Evolutionary conservation across 805 yeast genomes (phyloP).

Genomic region (Torulaspora gathmanii): DNA sequence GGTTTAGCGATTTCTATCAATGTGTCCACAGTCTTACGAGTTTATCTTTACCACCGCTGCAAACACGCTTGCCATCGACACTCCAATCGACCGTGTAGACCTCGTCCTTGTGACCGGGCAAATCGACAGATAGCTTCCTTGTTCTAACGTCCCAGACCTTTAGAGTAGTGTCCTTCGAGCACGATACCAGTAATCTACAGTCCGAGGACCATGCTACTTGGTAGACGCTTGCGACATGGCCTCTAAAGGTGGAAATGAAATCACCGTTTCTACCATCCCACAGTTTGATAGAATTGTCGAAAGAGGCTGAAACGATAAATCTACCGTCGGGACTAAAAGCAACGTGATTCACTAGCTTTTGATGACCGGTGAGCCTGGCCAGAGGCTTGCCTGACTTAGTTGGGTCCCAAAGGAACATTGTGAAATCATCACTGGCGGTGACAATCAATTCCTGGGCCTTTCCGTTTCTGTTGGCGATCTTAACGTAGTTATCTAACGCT

Average conservation of each 20-base stretch:
- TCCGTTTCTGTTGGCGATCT: slow-evolving; percentile 52
- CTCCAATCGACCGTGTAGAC: slow-evolving; percentile 98
- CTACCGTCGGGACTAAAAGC: slow-evolving; percentile 95
- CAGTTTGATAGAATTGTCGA: slow-evolving; percentile 88
- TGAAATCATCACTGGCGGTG: slow-evolving; percentile 94
- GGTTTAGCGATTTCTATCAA: slow-evolving; percentile 25
- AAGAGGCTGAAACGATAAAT: slow-evolving; percentile 83
- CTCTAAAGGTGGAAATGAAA: slow-evolving; percentile 83
- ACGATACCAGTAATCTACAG: slow-evolving; percentile 81
- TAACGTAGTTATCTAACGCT: slow-evolving; percentile 51
- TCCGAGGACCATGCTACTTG: slow-evolving; percentile 98
- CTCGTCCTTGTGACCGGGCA: slow-evolving; percentile 95
- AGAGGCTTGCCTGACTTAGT: slow-evolving; percentile 73
- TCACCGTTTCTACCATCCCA: slow-evolving; percentile 96
- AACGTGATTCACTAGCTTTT: slow-evolving; percentile 92
- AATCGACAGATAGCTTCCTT: slow-evolving; percentile 74
- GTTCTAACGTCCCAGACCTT: slow-evolving; percentile 95
- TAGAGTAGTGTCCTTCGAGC: slow-evolving; percentile 92
- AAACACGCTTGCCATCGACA: slow-evolving; percentile 86
- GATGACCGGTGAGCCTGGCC: slow-evolving; percentile 95
- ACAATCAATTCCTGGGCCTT: slow-evolving; percentile 79
- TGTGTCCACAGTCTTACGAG: slow-evolving; percentile 93
- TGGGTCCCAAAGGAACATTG: slow-evolving; percentile 98
- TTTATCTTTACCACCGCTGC: slow-evolving; percentile 97
- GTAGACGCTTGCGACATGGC: slow-evolving; percentile 97